phyloP scores from a whole-genome alignment of 176 grass and related monocot genomes.

The Oryza meyeriana region DNA sequence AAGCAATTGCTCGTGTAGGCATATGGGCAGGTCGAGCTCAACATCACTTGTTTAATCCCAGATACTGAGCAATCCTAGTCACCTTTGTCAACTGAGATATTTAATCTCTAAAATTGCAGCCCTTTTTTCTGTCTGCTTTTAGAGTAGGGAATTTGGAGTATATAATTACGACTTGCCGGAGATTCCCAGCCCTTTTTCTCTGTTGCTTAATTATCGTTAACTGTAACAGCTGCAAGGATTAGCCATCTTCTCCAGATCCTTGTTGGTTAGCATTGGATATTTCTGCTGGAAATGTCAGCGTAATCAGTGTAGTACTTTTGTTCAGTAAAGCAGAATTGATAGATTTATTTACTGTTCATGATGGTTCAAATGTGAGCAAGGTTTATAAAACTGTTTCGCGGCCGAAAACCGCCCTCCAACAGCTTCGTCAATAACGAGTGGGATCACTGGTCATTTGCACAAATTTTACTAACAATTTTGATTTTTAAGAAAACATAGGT shows the following conservation, averaged over 20 bases:
- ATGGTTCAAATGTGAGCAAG: not conserved
- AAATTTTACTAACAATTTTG: too few relatives aligned
- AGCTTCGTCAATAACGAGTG: too few relatives aligned
- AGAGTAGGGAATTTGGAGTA: slow-evolving; percentile 4
- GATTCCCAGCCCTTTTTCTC: slow-evolving; percentile 22
- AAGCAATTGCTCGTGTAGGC: slow-evolving; percentile 36
- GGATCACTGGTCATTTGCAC: not conserved
- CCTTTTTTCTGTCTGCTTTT: slow-evolving; percentile 21
- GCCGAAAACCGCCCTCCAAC: too few relatives aligned
- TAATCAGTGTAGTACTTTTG: not conserved
- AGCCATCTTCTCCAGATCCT: not conserved
- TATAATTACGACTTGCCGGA: slow-evolving; percentile 23
- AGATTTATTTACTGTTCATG: not conserved
- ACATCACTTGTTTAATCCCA: slow-evolving; percentile 5
- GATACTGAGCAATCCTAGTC: slow-evolving; percentile 23
- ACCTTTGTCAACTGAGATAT: slow-evolving; percentile 32
- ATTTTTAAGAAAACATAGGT: too few relatives aligned
- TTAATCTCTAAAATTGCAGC: not conserved
- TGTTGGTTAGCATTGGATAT: not conserved
- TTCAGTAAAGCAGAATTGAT: not conserved
- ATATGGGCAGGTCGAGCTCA: slow-evolving; percentile 39
- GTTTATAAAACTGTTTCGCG: too few relatives aligned
- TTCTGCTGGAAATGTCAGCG: not conserved
- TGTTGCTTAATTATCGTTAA: not conserved
- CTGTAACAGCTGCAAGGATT: not conserved